phyloP scores from a whole-genome alignment of 192 early-diverging fungal species.

The Coemansia sp. region DNA sequence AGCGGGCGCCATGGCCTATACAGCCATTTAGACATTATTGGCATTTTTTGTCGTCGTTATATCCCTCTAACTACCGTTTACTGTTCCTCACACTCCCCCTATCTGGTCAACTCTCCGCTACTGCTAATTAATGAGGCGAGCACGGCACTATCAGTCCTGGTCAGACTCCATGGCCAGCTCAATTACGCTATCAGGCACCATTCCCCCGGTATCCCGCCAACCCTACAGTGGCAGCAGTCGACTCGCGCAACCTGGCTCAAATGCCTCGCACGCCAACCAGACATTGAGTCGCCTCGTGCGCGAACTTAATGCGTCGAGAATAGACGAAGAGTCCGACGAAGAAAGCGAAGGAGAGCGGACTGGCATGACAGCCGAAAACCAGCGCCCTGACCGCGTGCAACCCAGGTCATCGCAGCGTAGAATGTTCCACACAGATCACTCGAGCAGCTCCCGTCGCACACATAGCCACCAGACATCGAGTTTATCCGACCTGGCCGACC shows the following conservation, averaged over 20 bases:
- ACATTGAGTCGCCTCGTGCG: slow-evolving; percentile 24
- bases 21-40: not conserved
- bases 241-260: not conserved
- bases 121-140: slow-evolving; percentile 23
- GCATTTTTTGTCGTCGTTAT: not conserved
- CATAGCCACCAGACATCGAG: not conserved
- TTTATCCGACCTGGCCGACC: not conserved
- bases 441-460: not conserved
- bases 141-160: slow-evolving; percentile 39
- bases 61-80: not conserved
- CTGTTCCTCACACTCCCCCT: not conserved
- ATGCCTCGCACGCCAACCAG: not conserved
- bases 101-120: not conserved
- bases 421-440: not conserved
- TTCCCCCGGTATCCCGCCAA: not conserved
- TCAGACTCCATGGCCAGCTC: slow-evolving; percentile 52
- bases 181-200: slow-evolving; percentile 30
- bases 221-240: slow-evolving; percentile 9
- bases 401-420: slow-evolving; percentile 2
- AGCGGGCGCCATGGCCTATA: not conserved
- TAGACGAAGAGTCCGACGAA: slow-evolving; percentile 28
- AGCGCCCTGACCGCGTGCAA: not conserved
- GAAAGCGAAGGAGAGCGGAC: slow-evolving; percentile 2
- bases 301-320: slow-evolving; percentile 30
- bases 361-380: slow-evolving; percentile 2